Conservation (phyloP, 2,329 filamentous ascomycete genomes). For the Stromatinia cepivora region DNA sequence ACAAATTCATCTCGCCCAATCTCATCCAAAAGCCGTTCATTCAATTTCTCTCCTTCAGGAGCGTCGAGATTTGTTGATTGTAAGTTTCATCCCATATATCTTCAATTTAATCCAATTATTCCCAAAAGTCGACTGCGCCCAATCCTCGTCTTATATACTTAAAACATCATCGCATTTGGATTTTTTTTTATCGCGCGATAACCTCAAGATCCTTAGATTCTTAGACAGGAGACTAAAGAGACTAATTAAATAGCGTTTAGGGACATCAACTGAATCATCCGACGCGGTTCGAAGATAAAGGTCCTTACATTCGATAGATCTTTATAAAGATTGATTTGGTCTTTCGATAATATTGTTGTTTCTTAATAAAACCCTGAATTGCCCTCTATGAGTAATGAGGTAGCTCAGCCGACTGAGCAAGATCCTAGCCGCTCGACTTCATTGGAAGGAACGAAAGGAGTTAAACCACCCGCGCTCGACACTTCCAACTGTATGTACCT, state of each 20-base stretch:
- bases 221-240: slow-evolving; percentile 19
- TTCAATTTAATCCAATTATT: background rate
- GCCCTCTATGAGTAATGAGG: slow-evolving; percentile 45
- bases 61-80: slow-evolving; percentile 23
- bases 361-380: slow-evolving; percentile 29
- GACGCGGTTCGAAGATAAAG: slow-evolving; percentile 32
- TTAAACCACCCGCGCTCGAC: slow-evolving; percentile 38
- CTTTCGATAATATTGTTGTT: slow-evolving; percentile 25
- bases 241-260: slow-evolving; percentile 16
- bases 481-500: slow-evolving; percentile 39
- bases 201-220: background rate
- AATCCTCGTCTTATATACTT: slow-evolving; percentile 1
- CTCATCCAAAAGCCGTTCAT: slow-evolving; percentile 21
- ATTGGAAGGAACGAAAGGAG: slow-evolving; percentile 37
- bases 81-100: slow-evolving; percentile 19
- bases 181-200: slow-evolving; percentile 17
- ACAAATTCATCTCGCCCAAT: slow-evolving; percentile 19
- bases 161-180: background rate
- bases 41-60: slow-evolving; percentile 24
- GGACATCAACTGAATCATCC: slow-evolving; percentile 25
- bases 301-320: slow-evolving; percentile 18
- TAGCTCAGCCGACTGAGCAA: slow-evolving; percentile 41
- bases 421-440: slow-evolving; percentile 39
- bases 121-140: background rate
- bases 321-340: slow-evolving; percentile 9